Evolutionary conservation across 768 basidiomycete species (phyloP), one percentile per base, ranked within the genome.

Genomic region (Lactarius hatsudake): DNA sequence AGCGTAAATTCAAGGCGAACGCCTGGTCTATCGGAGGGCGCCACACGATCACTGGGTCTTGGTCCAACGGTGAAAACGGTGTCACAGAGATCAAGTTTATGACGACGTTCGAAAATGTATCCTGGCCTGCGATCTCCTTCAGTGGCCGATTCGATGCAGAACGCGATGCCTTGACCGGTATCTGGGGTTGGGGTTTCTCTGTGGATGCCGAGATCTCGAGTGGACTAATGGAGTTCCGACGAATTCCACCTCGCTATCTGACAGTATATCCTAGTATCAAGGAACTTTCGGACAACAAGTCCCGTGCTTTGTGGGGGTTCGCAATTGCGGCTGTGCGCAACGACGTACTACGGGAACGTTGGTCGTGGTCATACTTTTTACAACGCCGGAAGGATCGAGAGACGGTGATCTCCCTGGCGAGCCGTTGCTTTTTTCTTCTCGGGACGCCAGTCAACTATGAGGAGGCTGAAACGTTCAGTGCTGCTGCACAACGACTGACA

Each of bases 311-410:
- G 23, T 79, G 76, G 78, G 63, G 53, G 9, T 78, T 72, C 43
- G 78, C 78, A 20, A 73, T 75, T 38, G 34, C 38, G 0, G 73
- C 75, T 8, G 72, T 74, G 6, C 58, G 59, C 15, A 56, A 65
- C 36, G 65, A 72, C 17, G 55, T 79, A 3, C 71, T 73, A 4
- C 69, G 72, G 48, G 51, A 67, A 34, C 65, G 62, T 1, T 76
- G 73, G 74, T 62, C 74, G 5, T 77, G 76, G 76, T 61, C 72
- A 34, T 76, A 73, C 57, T 76, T 79, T 69, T 34, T 68, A 30
- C 73, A 76, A 55, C 72, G 78, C 32, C 69, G 75, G 38, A 68
- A 74, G 57, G 65, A 68, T 2, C 63, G 77, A 23, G 34, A 65
- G 7, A 60, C 70, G 2, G 75, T 75, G 54, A 68, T 78, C 40